Evolutionary conservation across 768 basidiomycete genomes (phyloP).

Genomic region (Termitomyces sp.): DNA sequence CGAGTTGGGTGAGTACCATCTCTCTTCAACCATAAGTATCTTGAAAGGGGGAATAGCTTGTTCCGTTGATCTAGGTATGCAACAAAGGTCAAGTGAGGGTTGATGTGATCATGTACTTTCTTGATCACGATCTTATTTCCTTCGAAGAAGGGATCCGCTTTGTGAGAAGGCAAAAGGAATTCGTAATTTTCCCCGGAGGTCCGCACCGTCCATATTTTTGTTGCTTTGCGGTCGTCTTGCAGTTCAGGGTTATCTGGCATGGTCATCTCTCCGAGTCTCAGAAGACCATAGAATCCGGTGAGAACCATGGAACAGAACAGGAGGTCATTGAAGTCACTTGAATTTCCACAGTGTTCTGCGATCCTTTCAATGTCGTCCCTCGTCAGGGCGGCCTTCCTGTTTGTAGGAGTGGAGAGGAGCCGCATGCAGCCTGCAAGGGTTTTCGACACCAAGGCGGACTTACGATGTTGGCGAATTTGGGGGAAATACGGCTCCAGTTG

Average conservation of each 20-base stretch:
- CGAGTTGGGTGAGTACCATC: constrained; percentile 13
- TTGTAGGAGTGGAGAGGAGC: background rate
- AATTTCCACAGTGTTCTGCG: background rate
- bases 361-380: background rate
- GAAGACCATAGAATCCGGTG: background rate
- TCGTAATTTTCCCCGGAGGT: background rate
- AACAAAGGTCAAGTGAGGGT: too few relatives aligned
- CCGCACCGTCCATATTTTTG: background rate
- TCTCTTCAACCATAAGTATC: constrained; percentile 13
- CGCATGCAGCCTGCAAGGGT: constrained; percentile 21
- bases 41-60: constrained; percentile 7
- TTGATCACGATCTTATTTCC: too few relatives aligned
- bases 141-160: too few relatives aligned
- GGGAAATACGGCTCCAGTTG: constrained; percentile 29
- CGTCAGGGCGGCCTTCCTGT: constrained; percentile 20
- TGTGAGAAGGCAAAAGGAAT: background rate
- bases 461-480: constrained; percentile 14
- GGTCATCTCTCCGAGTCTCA: background rate
- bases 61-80: background rate
- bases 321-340: constrained; percentile 1
- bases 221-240: background rate
- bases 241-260: background rate
- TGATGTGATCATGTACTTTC: too few relatives aligned
- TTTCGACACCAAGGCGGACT: constrained; percentile 17
- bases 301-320: background rate